These are phyloP conservation scores for Sporothrix brasiliensis DNA, from an alignment of 2,329 filamentous ascomycete species.

Conservation along the genomic window DNA sequence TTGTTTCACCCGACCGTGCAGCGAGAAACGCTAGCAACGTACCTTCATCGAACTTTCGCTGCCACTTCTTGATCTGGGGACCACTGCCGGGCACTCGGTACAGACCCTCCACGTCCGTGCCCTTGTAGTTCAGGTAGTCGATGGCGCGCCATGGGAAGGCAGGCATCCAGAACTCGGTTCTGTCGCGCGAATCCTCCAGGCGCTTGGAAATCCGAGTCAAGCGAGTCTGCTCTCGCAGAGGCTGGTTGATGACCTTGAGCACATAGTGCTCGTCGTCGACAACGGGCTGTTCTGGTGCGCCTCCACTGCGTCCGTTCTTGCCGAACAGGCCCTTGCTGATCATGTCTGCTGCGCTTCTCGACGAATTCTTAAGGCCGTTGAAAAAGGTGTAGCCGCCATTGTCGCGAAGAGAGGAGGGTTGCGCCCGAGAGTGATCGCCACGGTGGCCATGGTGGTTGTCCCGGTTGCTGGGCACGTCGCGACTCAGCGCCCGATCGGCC, in stretches of 20 bases:
- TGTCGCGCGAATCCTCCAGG: constrained; percentile 84
- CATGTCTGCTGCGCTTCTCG: constrained; percentile 75
- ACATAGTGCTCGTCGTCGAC: constrained; percentile 83
- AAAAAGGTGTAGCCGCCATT: constrained; percentile 67
- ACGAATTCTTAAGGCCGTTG: constrained; percentile 71
- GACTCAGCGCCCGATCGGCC: constrained; percentile 62
- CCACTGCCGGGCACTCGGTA: constrained; percentile 92
- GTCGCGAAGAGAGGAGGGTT: constrained; percentile 61
- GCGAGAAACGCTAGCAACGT: constrained; percentile 39
- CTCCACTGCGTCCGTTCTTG: constrained; percentile 73
- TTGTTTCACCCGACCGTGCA: too few species aligned
- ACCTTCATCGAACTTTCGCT: constrained; percentile 86
- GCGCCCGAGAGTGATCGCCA: constrained; percentile 46
- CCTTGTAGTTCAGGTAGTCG: constrained; percentile 93
- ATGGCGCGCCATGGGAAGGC: constrained; percentile 94
- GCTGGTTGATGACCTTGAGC: constrained; percentile 81
- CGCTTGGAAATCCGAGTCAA: constrained; percentile 87
- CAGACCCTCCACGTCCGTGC: constrained; percentile 88
- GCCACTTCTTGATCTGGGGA: constrained; percentile 90
- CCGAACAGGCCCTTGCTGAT: constrained; percentile 82
- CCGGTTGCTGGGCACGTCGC: constrained; percentile 50
- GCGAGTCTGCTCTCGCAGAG: constrained; percentile 86
- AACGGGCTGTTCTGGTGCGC: constrained; percentile 65
- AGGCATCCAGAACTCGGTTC: constrained; percentile 99
- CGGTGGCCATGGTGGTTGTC: constrained; percentile 41